A percentile compares a stretch with the other conserved stretches of the same genome.
These are phyloP conservation scores for Pholiota adiposa DNA, from an alignment of 1,284 basidiomycete genomes.

Conservation along the genomic window DNA sequence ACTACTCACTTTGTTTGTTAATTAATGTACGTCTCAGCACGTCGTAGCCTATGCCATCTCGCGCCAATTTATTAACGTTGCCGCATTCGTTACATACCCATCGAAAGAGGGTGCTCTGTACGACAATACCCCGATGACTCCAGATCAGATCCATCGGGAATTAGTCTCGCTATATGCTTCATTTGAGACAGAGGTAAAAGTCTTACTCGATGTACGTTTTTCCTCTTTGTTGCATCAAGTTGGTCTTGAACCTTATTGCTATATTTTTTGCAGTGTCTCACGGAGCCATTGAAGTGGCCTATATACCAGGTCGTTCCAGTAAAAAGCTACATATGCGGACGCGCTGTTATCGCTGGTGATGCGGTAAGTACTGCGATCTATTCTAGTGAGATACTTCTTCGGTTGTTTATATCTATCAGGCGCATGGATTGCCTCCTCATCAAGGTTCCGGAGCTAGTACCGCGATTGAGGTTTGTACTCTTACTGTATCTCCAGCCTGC, in stretches of 20 bases:
- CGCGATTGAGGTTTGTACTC: slow-evolving; percentile 1
- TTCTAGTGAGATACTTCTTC: background rate
- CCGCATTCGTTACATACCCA: slow-evolving; percentile 2
- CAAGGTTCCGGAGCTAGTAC: slow-evolving; percentile 4
- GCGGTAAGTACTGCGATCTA: background rate
- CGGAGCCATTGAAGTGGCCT: slow-evolving; percentile 3
- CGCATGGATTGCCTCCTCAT: slow-evolving; percentile 5
- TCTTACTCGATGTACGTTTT: background rate
- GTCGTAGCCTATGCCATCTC: slow-evolving; percentile 7
- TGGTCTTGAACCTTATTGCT: too few relatives aligned
- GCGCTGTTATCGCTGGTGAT: background rate
- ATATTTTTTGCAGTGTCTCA: background rate
- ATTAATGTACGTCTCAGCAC: too few relatives aligned
- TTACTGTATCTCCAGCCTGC: too few relatives aligned
- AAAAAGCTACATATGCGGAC: background rate
- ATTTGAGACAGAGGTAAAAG: background rate
- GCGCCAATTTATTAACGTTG: slow-evolving; percentile 2
- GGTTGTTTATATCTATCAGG: background rate
- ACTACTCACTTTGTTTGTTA: too few relatives aligned
- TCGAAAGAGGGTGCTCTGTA: background rate
- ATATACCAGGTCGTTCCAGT: slow-evolving; percentile 2
- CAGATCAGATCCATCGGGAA: background rate
- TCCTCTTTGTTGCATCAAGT: background rate
- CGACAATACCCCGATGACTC: background rate
- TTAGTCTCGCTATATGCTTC: background rate